Evolutionary conservation across 2,329 filamentous ascomycete species (phyloP), one percentile per base, ranked within the genome.

Genomic region (Alternaria dauci): DNA sequence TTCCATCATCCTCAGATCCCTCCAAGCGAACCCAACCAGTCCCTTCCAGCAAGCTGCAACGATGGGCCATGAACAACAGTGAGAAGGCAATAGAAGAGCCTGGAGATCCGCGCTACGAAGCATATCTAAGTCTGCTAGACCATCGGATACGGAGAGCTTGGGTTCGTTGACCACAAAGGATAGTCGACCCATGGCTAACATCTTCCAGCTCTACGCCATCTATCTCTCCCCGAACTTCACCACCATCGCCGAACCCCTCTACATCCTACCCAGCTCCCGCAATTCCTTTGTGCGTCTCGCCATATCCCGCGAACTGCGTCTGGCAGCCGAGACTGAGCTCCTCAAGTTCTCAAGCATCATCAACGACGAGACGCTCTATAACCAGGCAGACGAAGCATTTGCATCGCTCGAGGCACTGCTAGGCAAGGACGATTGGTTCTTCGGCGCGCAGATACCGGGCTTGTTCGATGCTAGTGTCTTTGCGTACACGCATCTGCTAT

Each of bases 401-500:
- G 80, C 83, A 39, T 87, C 89, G 2, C 78, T 92, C 8, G 86
- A 87, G 2, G 81, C 78, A 20, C 71, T 90, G 8, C 80, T 92
- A 9, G 87, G 84, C 1, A 77, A 84, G 1, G 78, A 87, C 38
- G 71, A 80, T 18, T 90, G 88, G 82, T 91, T 91, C 76, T 90
- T 89, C 71, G 84, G 81, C 5, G 74, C 76, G 58, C 52, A 77
- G 30, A 75, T 78, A 16, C 92, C 94, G 0, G 88, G 89, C 0
- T 74, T 94, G 25, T 94, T 98, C 69, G 95, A 99, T 79, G 94
- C 94, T 7, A 88, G 88, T 55, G 87, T 98, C 2, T 98, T 97
- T 80, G 89, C 93, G 4, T 99, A 97, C 78, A 94, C 92, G 0
- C 88, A 96, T 77, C 81, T 96, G 52, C 82, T 98, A 53, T 79